These are phyloP conservation scores for Allantophomopsis lycopodina DNA, from an alignment of 2,329 filamentous ascomycete genomes.

Conservation along the genomic window DNA sequence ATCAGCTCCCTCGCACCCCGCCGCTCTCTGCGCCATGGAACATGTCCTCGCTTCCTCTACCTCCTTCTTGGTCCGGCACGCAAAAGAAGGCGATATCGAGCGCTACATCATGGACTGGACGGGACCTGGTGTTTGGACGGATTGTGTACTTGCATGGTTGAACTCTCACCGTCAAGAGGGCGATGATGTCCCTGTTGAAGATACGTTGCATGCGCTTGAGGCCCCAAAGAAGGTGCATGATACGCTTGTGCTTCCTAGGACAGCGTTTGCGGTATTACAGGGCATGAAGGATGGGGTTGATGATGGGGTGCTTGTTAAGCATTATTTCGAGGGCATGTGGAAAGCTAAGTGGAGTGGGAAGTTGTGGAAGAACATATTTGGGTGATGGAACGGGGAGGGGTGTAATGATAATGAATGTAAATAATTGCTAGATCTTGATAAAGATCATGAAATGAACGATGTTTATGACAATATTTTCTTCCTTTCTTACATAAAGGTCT, in stretches of 20 bases:
- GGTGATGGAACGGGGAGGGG: too few relatives aligned
- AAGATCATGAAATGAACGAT: too few relatives aligned
- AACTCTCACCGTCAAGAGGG: constrained; percentile 30
- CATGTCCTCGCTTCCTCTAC: constrained; percentile 77
- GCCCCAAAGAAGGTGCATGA: constrained; percentile 79
- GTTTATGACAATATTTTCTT: too few relatives aligned
- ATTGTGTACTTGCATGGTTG: constrained; percentile 81
- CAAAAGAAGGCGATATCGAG: constrained; percentile 68
- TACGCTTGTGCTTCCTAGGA: constrained; percentile 87
- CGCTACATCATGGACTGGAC: constrained; percentile 40
- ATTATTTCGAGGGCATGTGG: constrained; percentile 75
- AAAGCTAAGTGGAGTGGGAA: too few relatives aligned
- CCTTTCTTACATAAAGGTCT: too few relatives aligned
- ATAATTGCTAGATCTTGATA: too few relatives aligned
- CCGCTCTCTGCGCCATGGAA: constrained; percentile 51
- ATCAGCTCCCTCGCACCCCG: constrained; percentile 83
- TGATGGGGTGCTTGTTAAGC: constrained; percentile 95
- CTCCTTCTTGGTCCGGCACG: constrained; percentile 62
- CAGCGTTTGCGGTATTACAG: constrained; percentile 77
- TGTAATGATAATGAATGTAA: too few relatives aligned
- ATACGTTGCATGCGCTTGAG: constrained; percentile 77
- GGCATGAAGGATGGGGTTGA: constrained; percentile 85
- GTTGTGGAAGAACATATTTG: too few relatives aligned
- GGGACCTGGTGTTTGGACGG: constrained; percentile 89
- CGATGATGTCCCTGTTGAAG: constrained; percentile 75